A percentile compares a stretch with the other conserved stretches of the same genome.
phyloP scores from a whole-genome alignment of 805 yeast species.

The Candida sanyiensis region DNA sequence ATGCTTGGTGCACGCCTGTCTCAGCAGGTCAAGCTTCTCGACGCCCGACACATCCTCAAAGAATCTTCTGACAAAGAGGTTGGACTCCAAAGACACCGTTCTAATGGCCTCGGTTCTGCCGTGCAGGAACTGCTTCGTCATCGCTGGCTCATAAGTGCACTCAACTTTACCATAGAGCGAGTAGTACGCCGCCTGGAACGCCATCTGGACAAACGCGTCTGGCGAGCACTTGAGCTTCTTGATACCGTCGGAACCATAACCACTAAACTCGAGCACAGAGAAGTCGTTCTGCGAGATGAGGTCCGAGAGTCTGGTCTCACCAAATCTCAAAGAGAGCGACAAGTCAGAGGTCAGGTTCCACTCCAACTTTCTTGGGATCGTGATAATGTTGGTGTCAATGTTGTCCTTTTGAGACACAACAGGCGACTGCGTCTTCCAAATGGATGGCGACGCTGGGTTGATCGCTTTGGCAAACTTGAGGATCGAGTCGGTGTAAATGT shows the following conservation, averaged over 20 bases:
- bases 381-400: constrained; percentile 43
- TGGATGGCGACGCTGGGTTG: constrained; percentile 61
- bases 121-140: constrained; percentile 83
- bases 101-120: constrained; percentile 93
- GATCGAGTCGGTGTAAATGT: constrained; percentile 87
- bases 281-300: constrained; percentile 87
- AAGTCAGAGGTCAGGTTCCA: constrained; percentile 81
- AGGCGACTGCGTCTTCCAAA: constrained; percentile 56
- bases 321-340: constrained; percentile 76
- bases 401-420: constrained; percentile 38
- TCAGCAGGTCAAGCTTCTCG: constrained; percentile 51
- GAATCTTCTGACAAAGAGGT: constrained; percentile 76
- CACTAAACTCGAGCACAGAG: constrained; percentile 63
- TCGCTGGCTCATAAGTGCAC: constrained; percentile 93
- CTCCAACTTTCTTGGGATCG: constrained; percentile 81
- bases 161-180: constrained; percentile 90
- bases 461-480: constrained; percentile 80
- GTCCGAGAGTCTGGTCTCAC: constrained; percentile 84
- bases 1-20: constrained; percentile 69
- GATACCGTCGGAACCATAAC: constrained; percentile 70
- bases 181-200: constrained; percentile 87
- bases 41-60: constrained; percentile 60
- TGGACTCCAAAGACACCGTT: constrained; percentile 75
- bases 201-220: constrained; percentile 92
- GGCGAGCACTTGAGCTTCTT: constrained; percentile 86